Evolutionary conservation across 768 basidiomycete species (phyloP), one percentile per base, ranked within the genome.

Genomic region (Boletus subcaerulescens): DNA sequence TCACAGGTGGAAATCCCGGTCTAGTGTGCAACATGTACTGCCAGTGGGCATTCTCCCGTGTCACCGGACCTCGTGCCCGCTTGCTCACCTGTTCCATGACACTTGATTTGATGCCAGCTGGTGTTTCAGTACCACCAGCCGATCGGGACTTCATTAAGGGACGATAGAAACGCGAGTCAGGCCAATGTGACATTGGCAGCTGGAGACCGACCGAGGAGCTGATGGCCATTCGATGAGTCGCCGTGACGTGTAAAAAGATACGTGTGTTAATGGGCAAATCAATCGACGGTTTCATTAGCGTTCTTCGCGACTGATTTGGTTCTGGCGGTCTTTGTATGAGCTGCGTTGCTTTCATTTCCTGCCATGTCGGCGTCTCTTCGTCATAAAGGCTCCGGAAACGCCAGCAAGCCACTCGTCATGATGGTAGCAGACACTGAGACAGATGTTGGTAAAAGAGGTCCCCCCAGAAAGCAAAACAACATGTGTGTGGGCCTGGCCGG

Each of bases 401-500:
- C 39, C 14, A 29, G 40, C 39, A 46, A 31, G 20, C 8, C 20
- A 13, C 10, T 24, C 42, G 17, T 33, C 45, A 41, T 33, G 53
- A 32, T 42, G 8, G 18, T 4, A 20, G 2, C 3, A 20, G 20
- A 20, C 20, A 20, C 2, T 2, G 2, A 24, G 22, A 22, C 22
- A 24, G 22, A 24, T 4, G 4, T 22, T 22, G 2, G 22, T 22
- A 22, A 22, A 22, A 3, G 22, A n/a, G n/a, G n/a, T n/a, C n/a
- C 22, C 22, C 22, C 22, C 22, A 36, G 46, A 50, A 45, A 49
- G 55, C 59, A 67, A 55, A 52, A 58, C 24, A 48, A 38, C 36
- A 47, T 35, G 1, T 24, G 15, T 5, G 26, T 3, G 63, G 84
- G 83, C 85, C 84, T 85, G 78, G 80, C 84, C 81, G 85, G 85